A percentile compares a stretch with the other conserved stretches of the same genome.
Evolutionary conservation across 2,329 filamentous ascomycete species (phyloP).

Genomic region (Microsporum canis): DNA sequence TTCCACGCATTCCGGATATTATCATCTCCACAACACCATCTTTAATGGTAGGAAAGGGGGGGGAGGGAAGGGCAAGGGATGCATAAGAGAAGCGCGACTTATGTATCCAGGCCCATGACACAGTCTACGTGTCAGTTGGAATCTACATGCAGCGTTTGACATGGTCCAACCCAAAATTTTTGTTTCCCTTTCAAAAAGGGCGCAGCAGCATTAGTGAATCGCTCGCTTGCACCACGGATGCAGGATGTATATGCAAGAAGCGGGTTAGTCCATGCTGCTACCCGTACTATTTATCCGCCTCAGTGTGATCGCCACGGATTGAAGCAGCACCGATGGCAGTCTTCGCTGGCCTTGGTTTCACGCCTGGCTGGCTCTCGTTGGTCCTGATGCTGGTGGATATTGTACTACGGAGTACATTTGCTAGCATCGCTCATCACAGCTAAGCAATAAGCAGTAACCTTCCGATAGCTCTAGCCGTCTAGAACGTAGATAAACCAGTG

Average conservation of each 20-base stretch:
- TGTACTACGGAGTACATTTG: not conserved
- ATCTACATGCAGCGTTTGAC: not conserved
- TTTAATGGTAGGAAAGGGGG: not conserved
- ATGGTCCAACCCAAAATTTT: not conserved
- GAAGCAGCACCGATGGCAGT: not conserved
- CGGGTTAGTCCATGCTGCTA: not conserved
- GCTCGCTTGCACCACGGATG: slow-evolving; percentile 1
- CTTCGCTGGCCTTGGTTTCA: not conserved
- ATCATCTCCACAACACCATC: not conserved
- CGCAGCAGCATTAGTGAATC: slow-evolving; percentile 2
- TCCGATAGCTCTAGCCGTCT: not conserved
- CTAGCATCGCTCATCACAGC: not conserved
- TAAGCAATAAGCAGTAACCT: not conserved
- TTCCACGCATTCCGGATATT: not conserved
- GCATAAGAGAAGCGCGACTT: not conserved
- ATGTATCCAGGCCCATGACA: not conserved
- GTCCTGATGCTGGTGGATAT: not conserved
- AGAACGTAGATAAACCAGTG: not conserved
- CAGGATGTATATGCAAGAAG: slow-evolving; percentile 1
- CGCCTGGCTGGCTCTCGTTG: not conserved
- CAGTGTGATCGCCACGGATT: not conserved
- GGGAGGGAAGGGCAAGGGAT: not conserved
- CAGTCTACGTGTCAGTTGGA: not conserved
- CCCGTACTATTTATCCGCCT: not conserved
- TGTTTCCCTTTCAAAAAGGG: not conserved